Base-by-base conservation (phyloP, 768 basidiomycete species). In the Leccinum subgranulosum region DNA sequence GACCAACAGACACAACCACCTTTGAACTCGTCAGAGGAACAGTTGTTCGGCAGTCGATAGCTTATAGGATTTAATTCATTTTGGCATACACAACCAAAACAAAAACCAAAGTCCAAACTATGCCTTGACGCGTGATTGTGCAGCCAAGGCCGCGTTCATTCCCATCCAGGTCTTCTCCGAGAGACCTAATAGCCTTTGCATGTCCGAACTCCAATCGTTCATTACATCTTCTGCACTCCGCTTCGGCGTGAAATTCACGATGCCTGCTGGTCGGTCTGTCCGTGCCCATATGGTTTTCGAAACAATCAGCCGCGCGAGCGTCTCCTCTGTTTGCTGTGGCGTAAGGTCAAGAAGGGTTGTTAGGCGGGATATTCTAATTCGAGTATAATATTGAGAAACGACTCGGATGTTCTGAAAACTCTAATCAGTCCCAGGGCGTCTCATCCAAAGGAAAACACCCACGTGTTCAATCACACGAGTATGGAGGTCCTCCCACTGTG, bases 121-220 rank as follows among this genome's bases (percentile, higher is more conserved):
- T 64, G 75, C 75, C 60, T 79, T 81, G 60, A 77, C 76, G 58
- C 85, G 79, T 51, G 88, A 84, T 63, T 90, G 88, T 21, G 91
- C 91, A 49, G 92, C 91, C 69, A 90, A 84, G 11, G 92, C 91
- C 33, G 92, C 91, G 63, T 93, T 93, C 82, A 94, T 87, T 36
- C 88, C 89, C 92, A 94, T 94, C 92, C 95, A 97, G n/a, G 93
- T 94, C 83, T 98, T 98, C 77, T 99, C 97, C 14, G 94, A 91
- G 43, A 97, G 74, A 17, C 89, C 84, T 59, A 99, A 79, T 67
- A 99, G 76, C 75, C 90, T 94, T 66, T 88, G 90, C 83, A 99
- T 93, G 68, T 98, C 95, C 21, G 87, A 90, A 74, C 93, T 95
- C 96, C 97, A 99, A 60, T 93, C 92, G 69, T 98, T 98, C 87